A percentile compares a stretch with the other conserved stretches of the same genome.
Conservation (phyloP, 371 early-diverging fungal species). For the Actinomortierella ambigua region DNA sequence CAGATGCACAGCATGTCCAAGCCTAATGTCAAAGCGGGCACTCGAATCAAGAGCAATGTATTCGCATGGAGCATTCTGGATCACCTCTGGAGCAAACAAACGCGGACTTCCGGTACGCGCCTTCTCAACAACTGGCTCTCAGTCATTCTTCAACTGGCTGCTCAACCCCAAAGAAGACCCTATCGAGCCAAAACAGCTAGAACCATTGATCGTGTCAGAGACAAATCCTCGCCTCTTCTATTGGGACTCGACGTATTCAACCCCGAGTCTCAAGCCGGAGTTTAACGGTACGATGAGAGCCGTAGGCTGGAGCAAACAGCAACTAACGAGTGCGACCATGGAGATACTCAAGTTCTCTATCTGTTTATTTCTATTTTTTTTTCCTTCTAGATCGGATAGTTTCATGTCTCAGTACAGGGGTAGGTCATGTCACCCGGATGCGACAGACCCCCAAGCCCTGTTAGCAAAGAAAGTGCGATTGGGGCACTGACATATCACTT, state of each 20-base stretch:
- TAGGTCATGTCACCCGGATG: conserved; percentile 15
- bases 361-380: not conserved
- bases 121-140: not conserved
- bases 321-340: too few relatives aligned
- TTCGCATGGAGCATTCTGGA: not conserved
- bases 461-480: not conserved
- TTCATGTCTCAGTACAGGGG: conserved; percentile 37
- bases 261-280: conserved; percentile 37
- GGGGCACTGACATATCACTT: not conserved
- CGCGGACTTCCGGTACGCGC: too few relatives aligned
- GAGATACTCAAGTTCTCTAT: too few relatives aligned
- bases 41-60: too few relatives aligned
- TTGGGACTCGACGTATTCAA: conserved; percentile 44
- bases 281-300: conserved; percentile 26
- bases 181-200: conserved; percentile 24
- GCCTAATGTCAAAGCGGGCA: too few relatives aligned
- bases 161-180: conserved; percentile 44
- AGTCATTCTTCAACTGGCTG: conserved; percentile 34
- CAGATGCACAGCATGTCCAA: too few relatives aligned
- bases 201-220: conserved; percentile 27
- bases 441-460: too few relatives aligned
- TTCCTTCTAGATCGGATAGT: conserved; percentile 17
- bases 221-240: conserved; percentile 24
- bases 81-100: not conserved
- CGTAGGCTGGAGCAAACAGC: too few relatives aligned